Evolutionary conservation across 2,329 filamentous ascomycete genomes (phyloP).

Genomic region (Pyrenophora graminea): DNA sequence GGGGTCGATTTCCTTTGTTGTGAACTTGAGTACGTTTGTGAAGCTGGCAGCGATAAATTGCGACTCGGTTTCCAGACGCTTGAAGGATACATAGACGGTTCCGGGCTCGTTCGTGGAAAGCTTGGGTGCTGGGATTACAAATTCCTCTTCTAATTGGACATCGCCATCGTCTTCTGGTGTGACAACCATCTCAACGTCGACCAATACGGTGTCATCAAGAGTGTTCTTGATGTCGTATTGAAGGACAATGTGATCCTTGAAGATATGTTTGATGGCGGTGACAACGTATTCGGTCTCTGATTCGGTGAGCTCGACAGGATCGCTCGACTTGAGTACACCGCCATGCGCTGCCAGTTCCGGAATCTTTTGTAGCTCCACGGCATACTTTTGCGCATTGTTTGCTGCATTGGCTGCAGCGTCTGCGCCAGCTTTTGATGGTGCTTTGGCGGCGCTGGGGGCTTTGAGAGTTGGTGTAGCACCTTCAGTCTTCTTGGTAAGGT

Average conservation of each 20-base stretch:
- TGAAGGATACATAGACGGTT: slow-evolving; percentile 93
- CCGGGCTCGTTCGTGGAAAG: slow-evolving; percentile 84
- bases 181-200: slow-evolving; percentile 67
- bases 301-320: slow-evolving; percentile 86
- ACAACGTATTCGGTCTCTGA: slow-evolving; percentile 98
- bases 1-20: slow-evolving; percentile 96
- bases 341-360: slow-evolving; percentile 92
- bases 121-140: slow-evolving; percentile 86
- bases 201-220: slow-evolving; percentile 70
- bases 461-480: slow-evolving; percentile 92
- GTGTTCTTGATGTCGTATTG: slow-evolving; percentile 99
- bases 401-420: slow-evolving; percentile 77
- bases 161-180: slow-evolving; percentile 86
- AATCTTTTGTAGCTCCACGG: slow-evolving; percentile 82
- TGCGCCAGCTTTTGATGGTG: slow-evolving; percentile 67
- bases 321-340: slow-evolving; percentile 86
- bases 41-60: slow-evolving; percentile 81
- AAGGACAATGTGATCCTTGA: slow-evolving; percentile 93
- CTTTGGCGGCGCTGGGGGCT: slow-evolving; percentile 82
- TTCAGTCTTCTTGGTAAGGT: slow-evolving; percentile 95
- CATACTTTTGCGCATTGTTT: slow-evolving; percentile 84
- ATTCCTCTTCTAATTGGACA: slow-evolving; percentile 72
- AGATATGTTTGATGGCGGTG: slow-evolving; percentile 90
- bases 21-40: slow-evolving; percentile 94
- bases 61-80: slow-evolving; percentile 74